A percentile compares a stretch with the other conserved stretches of the same genome.
Evolutionary conservation across 805 yeast genomes (phyloP).

Genomic region (Yarrowia sp.): DNA sequence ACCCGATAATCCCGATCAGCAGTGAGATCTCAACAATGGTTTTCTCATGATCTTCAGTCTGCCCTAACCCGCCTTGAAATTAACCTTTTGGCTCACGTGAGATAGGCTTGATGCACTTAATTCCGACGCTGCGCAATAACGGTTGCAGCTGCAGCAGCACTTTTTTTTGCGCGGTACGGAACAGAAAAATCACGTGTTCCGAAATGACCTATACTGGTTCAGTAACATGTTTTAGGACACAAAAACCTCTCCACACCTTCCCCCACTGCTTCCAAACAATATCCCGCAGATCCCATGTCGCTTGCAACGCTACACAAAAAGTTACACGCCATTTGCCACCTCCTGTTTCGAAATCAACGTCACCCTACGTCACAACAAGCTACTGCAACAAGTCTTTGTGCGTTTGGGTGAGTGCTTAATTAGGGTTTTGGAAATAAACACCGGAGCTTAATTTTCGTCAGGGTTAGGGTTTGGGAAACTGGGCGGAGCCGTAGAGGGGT

Average conservation of each 20-base stretch:
- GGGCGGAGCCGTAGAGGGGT: not conserved
- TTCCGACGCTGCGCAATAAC: not conserved
- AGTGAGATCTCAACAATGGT: no score
- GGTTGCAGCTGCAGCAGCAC: slow-evolving; percentile 1
- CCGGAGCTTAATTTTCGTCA: not conserved
- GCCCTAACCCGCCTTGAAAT: not conserved
- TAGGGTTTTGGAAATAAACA: not conserved
- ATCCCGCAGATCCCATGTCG: no score
- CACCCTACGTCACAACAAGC: slow-evolving; percentile 9
- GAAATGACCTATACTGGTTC: no score
- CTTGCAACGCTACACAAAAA: not conserved
- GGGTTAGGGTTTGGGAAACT: not conserved
- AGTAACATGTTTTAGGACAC: no score
- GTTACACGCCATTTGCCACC: not conserved
- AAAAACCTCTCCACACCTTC: no score
- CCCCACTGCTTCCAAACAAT: no score
- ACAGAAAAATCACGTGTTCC: not conserved
- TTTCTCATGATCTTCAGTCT: no score
- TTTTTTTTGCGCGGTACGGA: not conserved
- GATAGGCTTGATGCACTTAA: not conserved
- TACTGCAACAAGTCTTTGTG: slow-evolving; percentile 5
- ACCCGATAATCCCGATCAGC: no score
- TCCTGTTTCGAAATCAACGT: not conserved
- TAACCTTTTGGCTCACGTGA: not conserved
- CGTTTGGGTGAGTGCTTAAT: slow-evolving; percentile 2